Evolutionary conservation across 345 rosid species (phyloP), one percentile per base, ranked within the genome.

Genomic region (Theobroma cacao): DNA sequence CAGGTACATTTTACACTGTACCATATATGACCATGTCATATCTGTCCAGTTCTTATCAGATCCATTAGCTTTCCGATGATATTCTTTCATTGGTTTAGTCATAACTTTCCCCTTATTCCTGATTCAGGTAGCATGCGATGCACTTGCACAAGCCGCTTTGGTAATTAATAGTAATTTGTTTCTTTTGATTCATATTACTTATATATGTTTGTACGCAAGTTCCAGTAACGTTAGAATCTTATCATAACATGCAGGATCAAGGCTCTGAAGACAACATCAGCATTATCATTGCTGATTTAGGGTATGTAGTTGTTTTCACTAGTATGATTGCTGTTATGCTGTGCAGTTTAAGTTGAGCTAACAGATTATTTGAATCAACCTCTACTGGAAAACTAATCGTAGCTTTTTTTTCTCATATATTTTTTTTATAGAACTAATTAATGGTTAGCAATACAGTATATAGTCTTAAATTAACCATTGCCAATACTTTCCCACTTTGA

Each of bases 61-160:
- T 15, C 30, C 0, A 0, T 53, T 40, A 59, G 38, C 10, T 58
- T 75, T 64, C 58, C 45, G 69, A 64, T 30, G 38, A 69, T 67
- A 13, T 52, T 41, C 12, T 40, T 30, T 66, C 50, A 30, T 4
- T 17, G 8, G 48, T 40, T 75, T 30, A 24, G 15, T 31, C 33
- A 31, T 83, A 38, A 81, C 31, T 38, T 64, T 81, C 67, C 33
- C 75, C 76, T 36, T 74, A 26, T 69, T 66, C 85, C 58, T 69
- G 60, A 82, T 81, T 80, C 94, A 93, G 98, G 84, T 88, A 82
- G 97, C 98, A 75, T 91, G 94, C 72, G 97, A 95, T 86, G 87
- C 93, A 65, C 99, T 95, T 53, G 96, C 91, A 6, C 88, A 80
- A 77, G 84, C 87, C 56, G 98, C 97, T 70, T 69, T 92, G 94